Conservation (phyloP, 805 yeast species). For the Yarrowia sp. region DNA sequence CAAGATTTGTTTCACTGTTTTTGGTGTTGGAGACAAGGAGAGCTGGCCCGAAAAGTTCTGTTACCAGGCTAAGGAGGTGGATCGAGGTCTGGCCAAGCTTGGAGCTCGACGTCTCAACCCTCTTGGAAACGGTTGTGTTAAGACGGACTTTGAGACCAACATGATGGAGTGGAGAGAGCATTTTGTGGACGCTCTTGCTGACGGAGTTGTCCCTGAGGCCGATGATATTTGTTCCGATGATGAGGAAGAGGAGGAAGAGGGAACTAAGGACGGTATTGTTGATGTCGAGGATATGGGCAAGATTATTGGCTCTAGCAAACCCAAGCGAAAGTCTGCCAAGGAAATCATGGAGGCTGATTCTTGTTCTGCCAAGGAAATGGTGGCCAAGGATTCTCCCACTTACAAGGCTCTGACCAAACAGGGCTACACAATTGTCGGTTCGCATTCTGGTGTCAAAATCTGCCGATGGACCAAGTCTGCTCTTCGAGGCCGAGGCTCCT, state of each 20-base stretch:
- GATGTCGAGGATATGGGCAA: constrained; percentile 90
- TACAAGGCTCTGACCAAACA: constrained; percentile 84
- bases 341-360: constrained; percentile 5
- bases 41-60: constrained; percentile 80
- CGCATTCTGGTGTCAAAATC: constrained; percentile 91
- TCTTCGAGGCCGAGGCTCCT: constrained; percentile 87
- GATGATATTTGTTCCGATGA: constrained; percentile 55
- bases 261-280: constrained; percentile 48
- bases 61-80: constrained; percentile 76
- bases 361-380: constrained; percentile 69
- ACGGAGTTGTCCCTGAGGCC: constrained; percentile 58
- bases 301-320: constrained; percentile 41
- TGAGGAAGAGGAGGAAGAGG: constrained; percentile 37
- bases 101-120: constrained; percentile 89
- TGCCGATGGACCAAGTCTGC: constrained; percentile 97
- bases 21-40: constrained; percentile 86
- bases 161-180: constrained; percentile 65
- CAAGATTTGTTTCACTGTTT: constrained; percentile 64
- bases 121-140: constrained; percentile 77
- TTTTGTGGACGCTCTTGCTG: constrained; percentile 59
- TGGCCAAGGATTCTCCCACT: constrained; percentile 84
- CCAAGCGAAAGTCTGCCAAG: constrained; percentile 21
- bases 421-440: constrained; percentile 89
- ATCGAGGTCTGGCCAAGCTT: constrained; percentile 68
- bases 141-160: constrained; percentile 49